phyloP scores from a whole-genome alignment of 2,329 filamentous ascomycete genomes.

The Hymenoscyphus linearis region DNA sequence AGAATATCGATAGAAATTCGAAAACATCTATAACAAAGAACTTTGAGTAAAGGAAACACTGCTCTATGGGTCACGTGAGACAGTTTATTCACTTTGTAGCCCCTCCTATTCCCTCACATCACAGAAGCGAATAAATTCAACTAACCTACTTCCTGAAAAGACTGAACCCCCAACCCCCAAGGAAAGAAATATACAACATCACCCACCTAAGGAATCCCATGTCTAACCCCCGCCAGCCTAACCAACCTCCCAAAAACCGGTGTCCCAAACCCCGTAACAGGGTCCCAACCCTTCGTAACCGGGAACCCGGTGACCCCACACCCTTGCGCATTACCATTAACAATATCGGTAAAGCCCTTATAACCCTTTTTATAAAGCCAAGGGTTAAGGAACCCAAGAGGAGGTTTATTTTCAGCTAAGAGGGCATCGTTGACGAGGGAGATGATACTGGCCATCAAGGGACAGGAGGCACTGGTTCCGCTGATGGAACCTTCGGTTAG shows the following conservation, averaged over 20 bases:
- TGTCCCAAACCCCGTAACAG: constrained; percentile 35
- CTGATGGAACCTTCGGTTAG: constrained; percentile 36
- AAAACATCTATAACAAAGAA: no score
- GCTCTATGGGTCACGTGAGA: no score
- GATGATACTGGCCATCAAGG: constrained; percentile 51
- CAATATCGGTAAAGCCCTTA: constrained; percentile 37
- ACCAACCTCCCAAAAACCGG: constrained; percentile 15
- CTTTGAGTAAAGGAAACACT: no score
- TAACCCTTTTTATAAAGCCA: constrained; percentile 36
- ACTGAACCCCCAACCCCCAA: no score
- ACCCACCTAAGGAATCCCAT: neutral
- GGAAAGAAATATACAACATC: no score
- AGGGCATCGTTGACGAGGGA: constrained; percentile 58
- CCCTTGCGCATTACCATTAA: constrained; percentile 32
- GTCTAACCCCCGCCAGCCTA: neutral
- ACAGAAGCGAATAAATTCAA: no score
- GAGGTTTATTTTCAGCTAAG: constrained; percentile 42
- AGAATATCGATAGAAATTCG: no score
- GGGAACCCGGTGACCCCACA: constrained; percentile 31
- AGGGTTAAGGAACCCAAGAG: constrained; percentile 40
- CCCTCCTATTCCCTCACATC: no score
- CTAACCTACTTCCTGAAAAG: no score
- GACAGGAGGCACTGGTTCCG: constrained; percentile 50
- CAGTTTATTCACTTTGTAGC: no score
- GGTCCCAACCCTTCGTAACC: constrained; percentile 33